Evolutionary conservation across 139 green algal genomes (phyloP).

Genomic region (Coccomyxa sp.): DNA sequence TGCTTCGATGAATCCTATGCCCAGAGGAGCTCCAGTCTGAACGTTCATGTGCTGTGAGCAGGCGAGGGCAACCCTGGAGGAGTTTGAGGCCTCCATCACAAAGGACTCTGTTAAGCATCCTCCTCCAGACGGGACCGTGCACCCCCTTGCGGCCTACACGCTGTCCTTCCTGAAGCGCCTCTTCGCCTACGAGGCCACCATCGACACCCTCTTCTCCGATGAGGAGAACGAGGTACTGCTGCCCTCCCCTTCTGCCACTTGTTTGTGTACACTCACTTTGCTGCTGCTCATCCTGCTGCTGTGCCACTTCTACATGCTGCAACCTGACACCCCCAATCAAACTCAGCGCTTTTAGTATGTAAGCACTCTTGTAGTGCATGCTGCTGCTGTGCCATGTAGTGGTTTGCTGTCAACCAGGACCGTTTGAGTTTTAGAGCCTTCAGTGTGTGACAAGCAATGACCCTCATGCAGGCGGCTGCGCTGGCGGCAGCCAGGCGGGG

Average conservation of each 20-base stretch:
- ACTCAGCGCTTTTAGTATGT: too few species aligned
- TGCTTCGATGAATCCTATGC: background rate
- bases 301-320: too few species aligned
- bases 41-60: slow-evolving; percentile 1
- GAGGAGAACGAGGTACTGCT: background rate
- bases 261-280: too few species aligned
- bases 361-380: too few species aligned
- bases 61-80: slow-evolving; percentile 28
- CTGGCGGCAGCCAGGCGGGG: background rate
- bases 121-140: slow-evolving; percentile 60
- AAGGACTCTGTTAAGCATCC: slow-evolving; percentile 20
- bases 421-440: too few species aligned
- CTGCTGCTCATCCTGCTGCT: too few species aligned
- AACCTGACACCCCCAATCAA: too few species aligned
- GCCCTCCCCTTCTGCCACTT: too few species aligned
- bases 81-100: slow-evolving; percentile 38
- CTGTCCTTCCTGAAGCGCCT: slow-evolving; percentile 54
- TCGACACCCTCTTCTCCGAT: slow-evolving; percentile 25
- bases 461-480: background rate
- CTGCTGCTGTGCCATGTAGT: too few species aligned
- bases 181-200: slow-evolving; percentile 23
- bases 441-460: too few species aligned
- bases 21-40: background rate
- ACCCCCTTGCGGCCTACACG: slow-evolving; percentile 55
- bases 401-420: too few species aligned